Conservation (phyloP, 2,329 filamentous ascomycete genomes). For the Didymosphaeria variabile region DNA sequence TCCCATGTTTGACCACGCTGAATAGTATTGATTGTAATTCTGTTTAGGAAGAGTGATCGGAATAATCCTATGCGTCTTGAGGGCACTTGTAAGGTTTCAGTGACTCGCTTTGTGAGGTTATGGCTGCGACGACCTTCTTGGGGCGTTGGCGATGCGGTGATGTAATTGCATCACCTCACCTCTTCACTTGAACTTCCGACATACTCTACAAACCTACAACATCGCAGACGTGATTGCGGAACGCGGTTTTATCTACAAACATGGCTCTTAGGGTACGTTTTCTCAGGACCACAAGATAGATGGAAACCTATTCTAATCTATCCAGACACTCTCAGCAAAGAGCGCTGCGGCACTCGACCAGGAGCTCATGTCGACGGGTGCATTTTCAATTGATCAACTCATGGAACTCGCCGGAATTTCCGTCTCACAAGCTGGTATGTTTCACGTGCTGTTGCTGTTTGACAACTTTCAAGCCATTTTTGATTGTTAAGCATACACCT, state of each 20-base stretch:
- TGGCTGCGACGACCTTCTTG: neutral
- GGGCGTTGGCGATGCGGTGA: conserved; percentile 25
- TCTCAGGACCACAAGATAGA: neutral
- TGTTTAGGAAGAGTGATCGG: no score
- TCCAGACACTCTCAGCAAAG: conserved; percentile 83
- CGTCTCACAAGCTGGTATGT: conserved; percentile 83
- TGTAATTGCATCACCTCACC: conserved; percentile 39
- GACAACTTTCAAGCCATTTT: neutral
- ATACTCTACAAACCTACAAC: neutral
- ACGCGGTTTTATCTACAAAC: neutral
- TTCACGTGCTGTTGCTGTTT: neutral
- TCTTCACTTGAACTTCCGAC: conserved; percentile 8
- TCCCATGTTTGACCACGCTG: no score
- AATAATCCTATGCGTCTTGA: no score
- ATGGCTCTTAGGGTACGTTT: conserved; percentile 38
- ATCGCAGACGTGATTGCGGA: neutral
- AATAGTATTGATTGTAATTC: no score
- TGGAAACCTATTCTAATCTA: conserved; percentile 1
- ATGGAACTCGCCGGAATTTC: conserved; percentile 97
- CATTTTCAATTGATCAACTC: conserved; percentile 93
- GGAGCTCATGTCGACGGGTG: conserved; percentile 88
- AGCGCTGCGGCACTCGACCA: conserved; percentile 88
- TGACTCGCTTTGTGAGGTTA: no score
- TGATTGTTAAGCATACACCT: neutral
- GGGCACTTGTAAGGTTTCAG: no score